phyloP scores from a whole-genome alignment of 2,329 filamentous ascomycete genomes.

The Kalmusia sp. region DNA sequence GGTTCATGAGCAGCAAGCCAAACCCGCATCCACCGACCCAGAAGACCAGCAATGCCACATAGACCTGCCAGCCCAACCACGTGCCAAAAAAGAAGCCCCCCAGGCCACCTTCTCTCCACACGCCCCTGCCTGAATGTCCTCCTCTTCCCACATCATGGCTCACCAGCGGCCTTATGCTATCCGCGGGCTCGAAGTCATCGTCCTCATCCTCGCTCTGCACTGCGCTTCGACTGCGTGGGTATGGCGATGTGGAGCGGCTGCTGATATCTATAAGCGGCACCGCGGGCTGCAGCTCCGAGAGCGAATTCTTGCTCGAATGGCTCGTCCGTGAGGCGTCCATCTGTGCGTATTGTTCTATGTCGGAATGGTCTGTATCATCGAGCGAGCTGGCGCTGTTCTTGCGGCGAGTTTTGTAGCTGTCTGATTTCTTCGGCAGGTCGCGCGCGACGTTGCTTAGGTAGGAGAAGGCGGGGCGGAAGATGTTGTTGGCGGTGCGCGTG shows the following conservation, averaged over 20 bases:
- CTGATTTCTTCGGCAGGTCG: slow-evolving; percentile 23
- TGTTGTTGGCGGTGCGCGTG: slow-evolving; percentile 35
- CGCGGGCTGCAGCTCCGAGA: slow-evolving; percentile 45
- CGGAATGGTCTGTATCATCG: slow-evolving; percentile 45
- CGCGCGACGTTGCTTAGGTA: slow-evolving; percentile 40
- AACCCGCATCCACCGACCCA: slow-evolving; percentile 58
- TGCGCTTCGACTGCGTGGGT: slow-evolving; percentile 50
- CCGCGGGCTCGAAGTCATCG: slow-evolving; percentile 49
- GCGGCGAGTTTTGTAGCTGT: slow-evolving; percentile 33
- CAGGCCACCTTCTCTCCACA: slow-evolving; percentile 52
- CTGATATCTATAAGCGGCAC: slow-evolving; percentile 55
- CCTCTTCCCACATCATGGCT: slow-evolving; percentile 39
- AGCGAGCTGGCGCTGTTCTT: slow-evolving; percentile 43
- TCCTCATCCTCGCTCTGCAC: slow-evolving; percentile 57
- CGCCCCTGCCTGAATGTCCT: slow-evolving; percentile 18
- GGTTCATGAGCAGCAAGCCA: slow-evolving; percentile 58
- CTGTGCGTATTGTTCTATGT: slow-evolving; percentile 41
- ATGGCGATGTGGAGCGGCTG: slow-evolving; percentile 53
- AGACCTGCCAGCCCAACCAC: slow-evolving; percentile 56
- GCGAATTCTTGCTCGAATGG: slow-evolving; percentile 40
- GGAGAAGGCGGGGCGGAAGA: slow-evolving; percentile 45
- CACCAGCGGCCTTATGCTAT: slow-evolving; percentile 48
- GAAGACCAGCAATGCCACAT: slow-evolving; percentile 55
- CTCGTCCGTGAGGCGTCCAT: slow-evolving; percentile 33
- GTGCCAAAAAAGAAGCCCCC: slow-evolving; percentile 58